These are phyloP conservation scores for Curvularia sp. DNA, from an alignment of 2,329 filamentous ascomycete species.

Conservation along the genomic window DNA sequence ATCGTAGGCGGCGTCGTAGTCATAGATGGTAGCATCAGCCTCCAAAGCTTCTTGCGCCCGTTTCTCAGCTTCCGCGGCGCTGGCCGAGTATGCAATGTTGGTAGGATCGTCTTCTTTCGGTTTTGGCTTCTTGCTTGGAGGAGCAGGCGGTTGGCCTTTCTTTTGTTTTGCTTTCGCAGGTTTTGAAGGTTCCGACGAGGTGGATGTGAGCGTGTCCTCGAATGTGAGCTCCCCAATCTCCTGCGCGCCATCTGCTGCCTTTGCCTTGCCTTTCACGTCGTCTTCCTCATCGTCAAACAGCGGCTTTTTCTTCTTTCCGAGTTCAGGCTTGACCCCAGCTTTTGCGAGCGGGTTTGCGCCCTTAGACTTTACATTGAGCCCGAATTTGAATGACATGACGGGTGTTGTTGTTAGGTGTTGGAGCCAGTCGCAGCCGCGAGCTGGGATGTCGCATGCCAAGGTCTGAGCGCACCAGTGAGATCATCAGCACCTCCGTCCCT, in stretches of 20 bases:
- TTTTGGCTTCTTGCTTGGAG: conserved; percentile 49
- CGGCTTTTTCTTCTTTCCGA: conserved; percentile 41
- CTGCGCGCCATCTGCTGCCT: conserved; percentile 55
- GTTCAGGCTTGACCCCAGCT: conserved; percentile 26
- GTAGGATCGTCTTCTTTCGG: conserved; percentile 46
- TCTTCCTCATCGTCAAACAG: conserved; percentile 66
- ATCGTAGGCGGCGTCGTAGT: conserved; percentile 85
- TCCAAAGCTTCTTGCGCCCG: conserved; percentile 70
- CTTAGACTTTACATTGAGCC: conserved; percentile 69
- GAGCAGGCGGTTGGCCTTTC: conserved; percentile 41
- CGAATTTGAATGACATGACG: conserved; percentile 58
- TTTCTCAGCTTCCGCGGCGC: conserved; percentile 67
- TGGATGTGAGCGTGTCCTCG: conserved; percentile 55
- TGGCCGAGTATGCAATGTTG: conserved; percentile 68
- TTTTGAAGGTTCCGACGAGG: conserved; percentile 28
- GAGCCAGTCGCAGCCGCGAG: conserved; percentile 3
- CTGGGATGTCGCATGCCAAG: conserved; percentile 30
- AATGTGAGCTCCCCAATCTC: conserved; percentile 66
- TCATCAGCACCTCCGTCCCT: conserved; percentile 32
- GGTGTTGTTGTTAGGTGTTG: conserved; percentile 13
- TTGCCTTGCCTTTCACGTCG: conserved; percentile 48
- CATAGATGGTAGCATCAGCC: conserved; percentile 77
- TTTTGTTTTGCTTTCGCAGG: conserved; percentile 47
- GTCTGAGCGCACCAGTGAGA: conserved; percentile 35
- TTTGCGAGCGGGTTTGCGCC: conserved; percentile 25